These are phyloP conservation scores for Lodderomyces elongisporus DNA, from an alignment of 1,139 yeast species.

Conservation along the genomic window DNA sequence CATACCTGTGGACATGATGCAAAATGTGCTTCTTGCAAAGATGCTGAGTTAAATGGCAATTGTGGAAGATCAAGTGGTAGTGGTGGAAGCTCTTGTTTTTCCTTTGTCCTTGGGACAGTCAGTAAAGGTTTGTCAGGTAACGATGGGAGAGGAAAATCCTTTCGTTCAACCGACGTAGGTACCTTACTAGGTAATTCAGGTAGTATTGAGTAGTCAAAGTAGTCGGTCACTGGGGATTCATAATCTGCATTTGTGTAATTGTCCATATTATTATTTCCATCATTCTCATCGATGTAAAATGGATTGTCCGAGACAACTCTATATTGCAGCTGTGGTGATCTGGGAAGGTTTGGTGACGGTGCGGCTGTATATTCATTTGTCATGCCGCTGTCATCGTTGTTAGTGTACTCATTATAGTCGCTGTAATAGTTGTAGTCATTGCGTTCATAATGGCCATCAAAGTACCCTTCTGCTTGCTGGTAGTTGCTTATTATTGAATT, in stretches of 20 bases:
- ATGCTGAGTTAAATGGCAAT: conserved; percentile 51
- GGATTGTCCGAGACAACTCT: conserved; percentile 13
- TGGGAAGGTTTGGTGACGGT: background rate
- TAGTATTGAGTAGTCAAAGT: conserved; percentile 37
- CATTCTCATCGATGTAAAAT: conserved; percentile 21
- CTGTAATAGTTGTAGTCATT: too few relatives aligned
- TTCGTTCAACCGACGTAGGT: background rate
- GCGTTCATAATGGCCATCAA: too few relatives aligned
- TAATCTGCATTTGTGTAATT: background rate
- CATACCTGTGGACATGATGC: conserved; percentile 32
- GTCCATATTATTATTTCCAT: conserved; percentile 9
- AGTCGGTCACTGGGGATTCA: conserved; percentile 22
- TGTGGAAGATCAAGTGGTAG: conserved; percentile 53
- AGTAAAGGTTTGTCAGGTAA: too few relatives aligned
- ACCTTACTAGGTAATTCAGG: conserved; percentile 35
- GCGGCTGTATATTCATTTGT: conserved; percentile 1
- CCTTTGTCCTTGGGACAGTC: conserved; percentile 2
- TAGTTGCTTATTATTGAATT: background rate
- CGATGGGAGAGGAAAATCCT: too few relatives aligned
- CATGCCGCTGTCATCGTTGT: background rate
- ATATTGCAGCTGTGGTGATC: conserved; percentile 8
- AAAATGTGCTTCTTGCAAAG: conserved; percentile 47
- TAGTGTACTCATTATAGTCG: background rate
- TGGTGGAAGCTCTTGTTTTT: conserved; percentile 36
- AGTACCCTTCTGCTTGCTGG: conserved; percentile 1